Evolutionary conservation across 2,329 filamentous ascomycete genomes (phyloP).

Genomic region (Teratosphaeriaceae sp.): DNA sequence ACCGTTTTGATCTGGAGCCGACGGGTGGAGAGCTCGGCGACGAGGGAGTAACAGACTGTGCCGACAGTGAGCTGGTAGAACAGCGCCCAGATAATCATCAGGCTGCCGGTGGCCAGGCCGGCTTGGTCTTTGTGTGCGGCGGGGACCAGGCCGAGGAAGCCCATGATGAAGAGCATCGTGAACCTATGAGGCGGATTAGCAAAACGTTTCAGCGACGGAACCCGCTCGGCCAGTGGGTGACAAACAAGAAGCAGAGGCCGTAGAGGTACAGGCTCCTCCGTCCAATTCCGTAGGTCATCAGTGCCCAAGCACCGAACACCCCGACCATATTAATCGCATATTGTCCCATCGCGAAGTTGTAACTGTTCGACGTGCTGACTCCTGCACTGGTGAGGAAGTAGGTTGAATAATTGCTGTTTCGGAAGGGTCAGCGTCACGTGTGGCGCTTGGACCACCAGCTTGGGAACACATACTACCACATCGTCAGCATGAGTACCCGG

Average conservation of each 20-base stretch:
- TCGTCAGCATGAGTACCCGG: too few relatives aligned
- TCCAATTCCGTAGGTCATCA: conserved; percentile 70
- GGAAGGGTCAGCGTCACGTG: too few relatives aligned
- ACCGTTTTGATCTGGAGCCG: conserved; percentile 88
- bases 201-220: too few relatives aligned
- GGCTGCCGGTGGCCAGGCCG: conserved; percentile 71
- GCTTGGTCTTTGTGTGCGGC: conserved; percentile 51
- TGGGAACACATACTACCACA: too few relatives aligned
- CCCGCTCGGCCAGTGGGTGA: too few relatives aligned
- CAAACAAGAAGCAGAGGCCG: conserved; percentile 66
- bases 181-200: too few relatives aligned
- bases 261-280: conserved; percentile 70
- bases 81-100: conserved; percentile 78
- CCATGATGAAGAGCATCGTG: conserved; percentile 71
- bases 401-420: conserved; percentile 42
- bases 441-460: too few relatives aligned
- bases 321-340: conserved; percentile 69
- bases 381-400: conserved; percentile 46
- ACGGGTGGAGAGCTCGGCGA: conserved; percentile 75
- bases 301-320: conserved; percentile 72
- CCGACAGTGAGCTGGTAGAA: conserved; percentile 83
- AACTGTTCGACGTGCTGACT: conserved; percentile 36
- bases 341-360: conserved; percentile 48
- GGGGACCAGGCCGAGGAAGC: conserved; percentile 72
- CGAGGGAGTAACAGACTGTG: conserved; percentile 83